phyloP scores from a whole-genome alignment of 1,284 basidiomycete species.

The Tylopilus microsporus region DNA sequence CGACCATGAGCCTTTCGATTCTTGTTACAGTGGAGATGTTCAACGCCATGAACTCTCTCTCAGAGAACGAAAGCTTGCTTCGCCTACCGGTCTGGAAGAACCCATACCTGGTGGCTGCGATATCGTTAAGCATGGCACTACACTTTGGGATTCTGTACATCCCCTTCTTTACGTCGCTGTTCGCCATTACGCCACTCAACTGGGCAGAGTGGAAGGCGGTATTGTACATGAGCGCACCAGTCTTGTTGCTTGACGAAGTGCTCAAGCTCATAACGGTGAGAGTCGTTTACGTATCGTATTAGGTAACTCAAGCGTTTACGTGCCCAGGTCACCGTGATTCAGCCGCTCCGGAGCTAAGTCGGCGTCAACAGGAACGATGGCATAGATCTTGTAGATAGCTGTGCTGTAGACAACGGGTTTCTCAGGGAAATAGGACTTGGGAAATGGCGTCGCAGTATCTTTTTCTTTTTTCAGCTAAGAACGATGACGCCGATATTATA shows the following conservation, averaged over 20 bases:
- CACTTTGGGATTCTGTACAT: slow-evolving; percentile 95
- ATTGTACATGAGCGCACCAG: slow-evolving; percentile 81
- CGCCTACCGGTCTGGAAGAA: slow-evolving; percentile 91
- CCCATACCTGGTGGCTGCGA: slow-evolving; percentile 83
- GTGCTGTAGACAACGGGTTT: slow-evolving; percentile 2
- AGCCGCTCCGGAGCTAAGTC: slow-evolving; percentile 29
- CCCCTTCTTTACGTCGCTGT: slow-evolving; percentile 87
- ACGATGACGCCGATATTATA: too few relatives aligned
- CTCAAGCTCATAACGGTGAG: slow-evolving; percentile 79
- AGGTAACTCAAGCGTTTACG: slow-evolving; percentile 4
- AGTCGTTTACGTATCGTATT: slow-evolving; percentile 23
- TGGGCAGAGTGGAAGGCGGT: slow-evolving; percentile 96
- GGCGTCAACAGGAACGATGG: neutral
- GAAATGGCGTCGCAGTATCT: too few relatives aligned
- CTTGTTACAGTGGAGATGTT: slow-evolving; percentile 97
- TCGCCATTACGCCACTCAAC: slow-evolving; percentile 89
- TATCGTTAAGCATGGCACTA: slow-evolving; percentile 83
- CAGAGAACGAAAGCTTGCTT: slow-evolving; percentile 94
- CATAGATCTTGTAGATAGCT: neutral
- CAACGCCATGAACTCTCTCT: slow-evolving; percentile 98
- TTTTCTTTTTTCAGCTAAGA: too few relatives aligned
- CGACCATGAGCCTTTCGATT: slow-evolving; percentile 94
- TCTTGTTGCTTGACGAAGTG: slow-evolving; percentile 86
- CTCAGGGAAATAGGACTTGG: neutral
- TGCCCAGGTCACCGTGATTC: slow-evolving; percentile 35